Percentiles rank a stretch among this genome's conserved stretches.
Evolutionary conservation across 345 rosid genomes (phyloP).

Genomic region (Acer saccharum): DNA sequence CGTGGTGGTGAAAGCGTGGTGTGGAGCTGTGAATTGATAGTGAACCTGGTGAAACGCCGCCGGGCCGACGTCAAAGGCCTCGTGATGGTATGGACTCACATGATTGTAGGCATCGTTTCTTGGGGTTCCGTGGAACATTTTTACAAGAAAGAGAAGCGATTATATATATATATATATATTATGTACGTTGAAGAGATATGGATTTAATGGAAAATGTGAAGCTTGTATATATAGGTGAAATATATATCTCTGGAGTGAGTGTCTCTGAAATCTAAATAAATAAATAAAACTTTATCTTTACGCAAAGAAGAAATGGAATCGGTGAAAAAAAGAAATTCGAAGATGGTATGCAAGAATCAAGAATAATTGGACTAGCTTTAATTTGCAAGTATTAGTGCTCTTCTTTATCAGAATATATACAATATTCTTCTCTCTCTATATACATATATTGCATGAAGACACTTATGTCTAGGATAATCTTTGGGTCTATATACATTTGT

Average conservation of each 20-base stretch:
- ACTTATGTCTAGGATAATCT: too few species aligned
- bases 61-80: conserved; percentile 14
- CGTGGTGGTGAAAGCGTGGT: conserved; percentile 3
- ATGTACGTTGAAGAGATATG: neutral
- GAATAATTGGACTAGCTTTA: neutral
- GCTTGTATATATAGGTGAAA: conserved; percentile 6
- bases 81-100: neutral
- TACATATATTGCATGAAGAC: neutral
- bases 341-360: conserved; percentile 10
- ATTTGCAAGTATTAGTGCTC: neutral
- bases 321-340: neutral
- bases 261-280: neutral
- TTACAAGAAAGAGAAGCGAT: conserved; percentile 7
- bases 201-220: neutral
- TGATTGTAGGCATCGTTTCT: neutral
- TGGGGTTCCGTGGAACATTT: neutral
- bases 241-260: neutral
- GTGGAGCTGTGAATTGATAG: neutral
- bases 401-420: conserved; percentile 11
- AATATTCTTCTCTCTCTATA: neutral
- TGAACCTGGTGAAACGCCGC: neutral
- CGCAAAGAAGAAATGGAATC: neutral
- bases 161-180: neutral
- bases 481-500: too few species aligned
- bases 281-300: neutral